Percentiles rank a stretch among this genome's conserved stretches.
Conservation (phyloP, 2,329 filamentous ascomycete species). For the Mollisiaceae sp. region DNA sequence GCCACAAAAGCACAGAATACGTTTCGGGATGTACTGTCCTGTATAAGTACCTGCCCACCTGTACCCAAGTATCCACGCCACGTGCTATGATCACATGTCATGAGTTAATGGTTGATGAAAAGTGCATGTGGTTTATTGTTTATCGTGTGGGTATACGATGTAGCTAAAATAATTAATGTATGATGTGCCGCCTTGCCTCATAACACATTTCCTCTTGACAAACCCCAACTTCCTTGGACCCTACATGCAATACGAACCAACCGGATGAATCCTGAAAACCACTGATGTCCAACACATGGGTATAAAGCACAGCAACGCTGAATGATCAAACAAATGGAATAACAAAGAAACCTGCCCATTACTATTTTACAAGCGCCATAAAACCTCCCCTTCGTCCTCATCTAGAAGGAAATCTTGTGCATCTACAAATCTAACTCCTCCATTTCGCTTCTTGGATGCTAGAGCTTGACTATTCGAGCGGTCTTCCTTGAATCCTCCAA, state of each 20-base stretch:
- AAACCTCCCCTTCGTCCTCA: conserved; percentile 24
- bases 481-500: conserved; percentile 21
- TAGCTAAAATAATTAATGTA: background rate
- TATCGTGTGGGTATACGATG: conserved; percentile 2
- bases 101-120: background rate
- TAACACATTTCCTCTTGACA: background rate
- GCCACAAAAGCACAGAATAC: background rate
- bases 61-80: background rate
- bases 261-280: background rate
- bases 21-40: background rate
- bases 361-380: conserved; percentile 29
- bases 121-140: background rate
- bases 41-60: too few species aligned
- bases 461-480: conserved; percentile 6
- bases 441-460: conserved; percentile 22
- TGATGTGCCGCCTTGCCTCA: background rate
- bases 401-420: conserved; percentile 25
- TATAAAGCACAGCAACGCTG: conserved; percentile 19
- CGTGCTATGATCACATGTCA: background rate
- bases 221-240: background rate
- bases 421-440: conserved; percentile 32
- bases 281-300: conserved; percentile 16
- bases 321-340: conserved; percentile 17
- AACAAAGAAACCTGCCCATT: conserved; percentile 9
- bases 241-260: conserved; percentile 1